These are phyloP conservation scores for Candida awuae DNA, from an alignment of 805 yeast species.

Conservation along the genomic window DNA sequence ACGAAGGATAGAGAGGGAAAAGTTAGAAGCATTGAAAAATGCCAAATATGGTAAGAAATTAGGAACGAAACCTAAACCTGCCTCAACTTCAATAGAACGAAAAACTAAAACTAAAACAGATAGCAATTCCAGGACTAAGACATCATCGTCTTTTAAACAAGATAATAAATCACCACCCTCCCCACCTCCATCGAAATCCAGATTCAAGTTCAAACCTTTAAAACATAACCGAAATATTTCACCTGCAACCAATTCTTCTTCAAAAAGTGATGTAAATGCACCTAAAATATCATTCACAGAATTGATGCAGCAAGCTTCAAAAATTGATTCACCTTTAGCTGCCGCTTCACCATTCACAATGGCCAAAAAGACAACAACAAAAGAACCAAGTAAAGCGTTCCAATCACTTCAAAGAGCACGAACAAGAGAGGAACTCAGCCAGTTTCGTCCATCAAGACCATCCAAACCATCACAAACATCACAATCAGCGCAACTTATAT, in stretches of 20 bases:
- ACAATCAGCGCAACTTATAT: background rate
- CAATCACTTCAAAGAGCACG: constrained; percentile 12
- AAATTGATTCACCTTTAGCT: constrained; percentile 43
- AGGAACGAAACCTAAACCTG: background rate
- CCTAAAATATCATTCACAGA: constrained; percentile 55
- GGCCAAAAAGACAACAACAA: background rate
- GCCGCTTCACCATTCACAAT: constrained; percentile 24
- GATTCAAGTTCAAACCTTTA: constrained; percentile 5
- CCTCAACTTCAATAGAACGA: background rate
- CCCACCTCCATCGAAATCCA: constrained; percentile 4
- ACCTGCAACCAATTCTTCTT: constrained; percentile 1
- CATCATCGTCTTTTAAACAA: constrained; percentile 7
- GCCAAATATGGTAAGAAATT: constrained; percentile 9
- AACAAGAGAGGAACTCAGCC: constrained; percentile 3
- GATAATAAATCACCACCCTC: background rate
- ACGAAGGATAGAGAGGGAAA: constrained; percentile 47
- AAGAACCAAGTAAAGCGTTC: constrained; percentile 11
- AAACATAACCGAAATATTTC: background rate
- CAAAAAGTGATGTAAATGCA: constrained; percentile 17
- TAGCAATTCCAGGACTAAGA: background rate
- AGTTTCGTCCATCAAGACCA: background rate
- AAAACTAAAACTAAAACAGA: background rate
- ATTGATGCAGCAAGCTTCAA: constrained; percentile 60
- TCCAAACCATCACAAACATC: background rate
- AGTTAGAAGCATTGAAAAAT: constrained; percentile 28